Percentiles rank a stretch among this genome's conserved stretches.
phyloP scores from a whole-genome alignment of 78 protist genomes.

The Bodo saltans region DNA sequence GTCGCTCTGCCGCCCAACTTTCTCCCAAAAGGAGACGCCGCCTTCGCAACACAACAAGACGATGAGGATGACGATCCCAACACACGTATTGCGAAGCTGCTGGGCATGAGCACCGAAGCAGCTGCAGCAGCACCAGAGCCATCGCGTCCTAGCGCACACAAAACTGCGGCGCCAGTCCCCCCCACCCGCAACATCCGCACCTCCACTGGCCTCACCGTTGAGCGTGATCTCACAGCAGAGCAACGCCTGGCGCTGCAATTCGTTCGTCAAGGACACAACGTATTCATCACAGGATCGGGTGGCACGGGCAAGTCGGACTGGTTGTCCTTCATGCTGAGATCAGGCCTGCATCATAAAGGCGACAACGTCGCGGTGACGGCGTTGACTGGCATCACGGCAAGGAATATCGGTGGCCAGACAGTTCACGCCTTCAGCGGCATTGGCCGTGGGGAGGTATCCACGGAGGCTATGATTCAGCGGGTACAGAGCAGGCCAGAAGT shows the following conservation, averaged over 20 bases:
- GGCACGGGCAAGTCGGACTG: conserved; percentile 16
- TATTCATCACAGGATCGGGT: neutral
- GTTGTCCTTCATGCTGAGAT: neutral
- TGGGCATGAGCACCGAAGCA: no score
- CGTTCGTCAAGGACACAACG: neutral
- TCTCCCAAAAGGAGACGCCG: no score
- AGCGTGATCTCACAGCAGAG: neutral
- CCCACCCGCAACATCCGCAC: no score
- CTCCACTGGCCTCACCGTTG: no score
- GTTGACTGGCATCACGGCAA: conserved; percentile 70
- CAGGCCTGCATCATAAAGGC: neutral
- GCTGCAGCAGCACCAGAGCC: no score
- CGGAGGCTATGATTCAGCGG: neutral
- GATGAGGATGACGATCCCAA: no score
- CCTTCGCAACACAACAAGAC: no score
- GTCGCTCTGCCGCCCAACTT: no score
- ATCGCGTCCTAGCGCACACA: no score
- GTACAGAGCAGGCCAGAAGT: neutral
- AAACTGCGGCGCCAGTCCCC: no score
- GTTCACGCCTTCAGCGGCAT: conserved; percentile 70
- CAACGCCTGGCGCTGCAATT: neutral
- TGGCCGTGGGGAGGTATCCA: conserved; percentile 13
- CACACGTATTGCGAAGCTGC: no score
- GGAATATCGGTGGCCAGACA: conserved; percentile 76
- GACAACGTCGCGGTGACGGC: neutral